Base-by-base conservation (phyloP, 495 filamentous ascomycete species). In the Hypoxylon intermedium region DNA sequence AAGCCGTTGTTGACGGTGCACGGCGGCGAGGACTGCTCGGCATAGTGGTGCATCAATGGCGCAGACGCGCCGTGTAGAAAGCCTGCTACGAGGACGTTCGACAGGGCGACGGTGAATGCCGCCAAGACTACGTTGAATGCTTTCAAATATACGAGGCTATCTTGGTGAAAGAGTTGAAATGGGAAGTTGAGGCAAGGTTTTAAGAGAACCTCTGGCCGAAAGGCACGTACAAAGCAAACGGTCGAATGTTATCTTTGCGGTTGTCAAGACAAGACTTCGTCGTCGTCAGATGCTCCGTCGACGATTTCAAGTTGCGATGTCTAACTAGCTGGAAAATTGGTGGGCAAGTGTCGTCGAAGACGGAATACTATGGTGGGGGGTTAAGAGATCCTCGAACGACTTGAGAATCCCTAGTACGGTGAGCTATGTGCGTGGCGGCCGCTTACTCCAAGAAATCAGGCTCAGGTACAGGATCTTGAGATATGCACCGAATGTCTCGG, bases 1-100 rank as follows among this genome's bases (percentile, higher is more conserved):
- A 66, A 52, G 62, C 66, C 69, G 61, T 63, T 73, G 18, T 64
- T 55, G 37, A 71, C 65, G 50, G 69, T 67, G 46, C 67, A 74
- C 36, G 70, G 66, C 43, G 68, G 62, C 43, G 67, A 72, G 16
- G 71, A 63, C 53, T 74, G 60, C 31, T 72, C 72, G 30, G 63
- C 58, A 58, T 72, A 69, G 53, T 60, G 61, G 48, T 65, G 63
- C 34, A 57, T 58, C 50, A 53, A 63, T 53, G 67, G 63, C 59
- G 70, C 55, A 53, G 46, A 48, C 40, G 68, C 63, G 58, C 72
- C 70, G 31, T 59, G 49, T 56, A 59, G 67, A 59, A 69, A 70
- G 62, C 67, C 72, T 61, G 65, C 59, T 69, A 72, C 69, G 61
- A 71, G 56, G 37, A 54, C 47, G 48, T 63, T 71, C 46, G 54